phyloP scores from a whole-genome alignment of 1,284 basidiomycete genomes.

The Leccinum fuscescens region DNA sequence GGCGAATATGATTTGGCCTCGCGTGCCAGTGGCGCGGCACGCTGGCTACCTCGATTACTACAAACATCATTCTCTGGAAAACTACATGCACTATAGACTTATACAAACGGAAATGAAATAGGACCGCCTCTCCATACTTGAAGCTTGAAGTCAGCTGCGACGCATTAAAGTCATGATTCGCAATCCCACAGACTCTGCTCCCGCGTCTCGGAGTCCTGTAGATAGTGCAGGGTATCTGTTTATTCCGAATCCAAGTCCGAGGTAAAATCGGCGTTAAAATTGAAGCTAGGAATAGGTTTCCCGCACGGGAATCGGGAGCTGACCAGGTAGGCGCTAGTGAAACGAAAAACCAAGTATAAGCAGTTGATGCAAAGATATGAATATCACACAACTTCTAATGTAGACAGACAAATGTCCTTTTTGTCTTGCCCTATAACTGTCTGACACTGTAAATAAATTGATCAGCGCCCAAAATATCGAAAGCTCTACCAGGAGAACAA shows the following conservation, averaged over 20 bases:
- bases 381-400: neutral
- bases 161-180: neutral
- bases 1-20: neutral
- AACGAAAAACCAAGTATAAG: neutral
- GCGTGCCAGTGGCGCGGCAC: neutral
- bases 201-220: neutral
- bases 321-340: neutral
- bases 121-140: neutral
- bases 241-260: neutral
- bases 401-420: neutral
- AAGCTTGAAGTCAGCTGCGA: neutral
- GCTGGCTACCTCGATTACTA: neutral
- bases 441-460: neutral
- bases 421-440: neutral
- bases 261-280: neutral
- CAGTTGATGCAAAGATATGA: neutral
- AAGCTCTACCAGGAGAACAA: neutral
- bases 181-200: neutral
- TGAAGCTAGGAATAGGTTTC: neutral
- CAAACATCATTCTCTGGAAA: neutral
- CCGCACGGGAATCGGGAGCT: neutral
- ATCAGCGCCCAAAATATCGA: neutral
- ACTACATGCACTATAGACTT: neutral
- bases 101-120: neutral
- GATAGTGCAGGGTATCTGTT: neutral